Conservation (phyloP, 2,329 filamentous ascomycete genomes). For the Cadophora sp. region DNA sequence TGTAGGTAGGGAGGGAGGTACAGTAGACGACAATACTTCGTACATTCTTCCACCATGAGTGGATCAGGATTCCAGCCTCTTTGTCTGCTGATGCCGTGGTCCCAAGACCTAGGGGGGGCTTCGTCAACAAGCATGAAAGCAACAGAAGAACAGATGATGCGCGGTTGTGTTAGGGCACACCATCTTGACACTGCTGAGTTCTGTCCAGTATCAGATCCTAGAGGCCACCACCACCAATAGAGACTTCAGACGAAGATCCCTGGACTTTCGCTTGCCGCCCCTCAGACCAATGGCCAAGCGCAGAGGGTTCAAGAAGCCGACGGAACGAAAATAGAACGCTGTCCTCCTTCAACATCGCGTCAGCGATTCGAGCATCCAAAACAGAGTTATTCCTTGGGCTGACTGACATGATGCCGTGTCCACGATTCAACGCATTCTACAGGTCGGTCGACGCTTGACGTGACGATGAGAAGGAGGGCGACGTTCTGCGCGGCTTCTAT, state of each 20-base stretch:
- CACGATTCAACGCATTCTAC: background rate
- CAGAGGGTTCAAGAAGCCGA: constrained; percentile 8
- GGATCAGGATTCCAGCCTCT: background rate
- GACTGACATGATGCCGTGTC: constrained; percentile 9
- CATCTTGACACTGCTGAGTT: background rate
- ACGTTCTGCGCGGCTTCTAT: constrained; percentile 8
- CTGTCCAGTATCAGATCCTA: constrained; percentile 8
- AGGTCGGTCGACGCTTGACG: background rate
- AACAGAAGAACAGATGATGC: background rate
- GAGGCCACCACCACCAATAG: constrained; percentile 1
- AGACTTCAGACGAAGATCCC: constrained; percentile 14
- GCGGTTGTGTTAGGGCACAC: constrained; percentile 7
- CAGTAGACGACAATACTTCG: background rate
- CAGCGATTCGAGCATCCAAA: constrained; percentile 12
- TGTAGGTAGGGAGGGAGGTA: background rate
- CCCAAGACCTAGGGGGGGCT: background rate
- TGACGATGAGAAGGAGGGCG: background rate
- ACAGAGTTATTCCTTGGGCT: background rate
- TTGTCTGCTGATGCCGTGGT: background rate
- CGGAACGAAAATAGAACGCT: constrained; percentile 12
- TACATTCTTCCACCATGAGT: background rate
- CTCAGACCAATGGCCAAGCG: constrained; percentile 3
- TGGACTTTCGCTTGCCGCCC: constrained; percentile 11
- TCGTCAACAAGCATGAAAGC: background rate
- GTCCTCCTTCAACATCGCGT: constrained; percentile 1